A percentile compares a stretch with the other conserved stretches of the same genome.
phyloP scores from a whole-genome alignment of 2,329 filamentous ascomycete genomes.

The Thyridium curvatum region DNA sequence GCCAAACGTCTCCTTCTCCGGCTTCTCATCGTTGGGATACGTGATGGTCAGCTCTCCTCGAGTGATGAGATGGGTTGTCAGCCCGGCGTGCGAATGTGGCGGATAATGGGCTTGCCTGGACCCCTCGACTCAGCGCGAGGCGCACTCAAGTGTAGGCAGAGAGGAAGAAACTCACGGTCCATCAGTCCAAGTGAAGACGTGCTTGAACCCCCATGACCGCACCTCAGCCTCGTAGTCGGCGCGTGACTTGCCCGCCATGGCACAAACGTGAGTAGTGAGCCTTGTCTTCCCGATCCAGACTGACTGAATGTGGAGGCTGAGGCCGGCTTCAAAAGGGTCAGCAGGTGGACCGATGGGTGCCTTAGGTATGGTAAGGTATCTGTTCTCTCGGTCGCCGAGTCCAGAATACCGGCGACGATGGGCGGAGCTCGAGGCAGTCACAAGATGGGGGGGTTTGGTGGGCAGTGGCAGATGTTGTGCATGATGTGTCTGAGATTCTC shows the following conservation, averaged over 20 bases:
- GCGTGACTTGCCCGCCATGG: conserved; percentile 25
- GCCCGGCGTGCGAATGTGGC: conserved; percentile 57
- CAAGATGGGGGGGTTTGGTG: no score
- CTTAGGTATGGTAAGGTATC: no score
- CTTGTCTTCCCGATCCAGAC: no score
- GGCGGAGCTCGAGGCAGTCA: no score
- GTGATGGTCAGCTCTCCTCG: conserved; percentile 58
- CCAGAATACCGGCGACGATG: no score
- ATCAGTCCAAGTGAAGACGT: conserved; percentile 70
- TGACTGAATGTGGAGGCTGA: no score
- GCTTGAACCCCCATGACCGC: conserved; percentile 60
- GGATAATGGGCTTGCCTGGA: conserved; percentile 60
- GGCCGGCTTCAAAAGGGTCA: no score
- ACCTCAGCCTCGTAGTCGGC: conserved; percentile 54
- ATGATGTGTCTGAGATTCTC: no score
- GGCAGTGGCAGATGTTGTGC: no score
- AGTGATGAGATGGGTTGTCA: conserved; percentile 66
- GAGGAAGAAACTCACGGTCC: conserved; percentile 46
- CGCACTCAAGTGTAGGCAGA: neutral
- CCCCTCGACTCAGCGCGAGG: neutral
- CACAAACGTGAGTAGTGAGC: no score
- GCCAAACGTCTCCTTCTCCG: conserved; percentile 51
- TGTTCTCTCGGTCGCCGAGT: no score
- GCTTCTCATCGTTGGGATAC: conserved; percentile 53
- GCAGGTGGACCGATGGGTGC: no score